phyloP scores from a whole-genome alignment of 2,329 filamentous ascomycete species.

The Stenocarpella maydis region DNA sequence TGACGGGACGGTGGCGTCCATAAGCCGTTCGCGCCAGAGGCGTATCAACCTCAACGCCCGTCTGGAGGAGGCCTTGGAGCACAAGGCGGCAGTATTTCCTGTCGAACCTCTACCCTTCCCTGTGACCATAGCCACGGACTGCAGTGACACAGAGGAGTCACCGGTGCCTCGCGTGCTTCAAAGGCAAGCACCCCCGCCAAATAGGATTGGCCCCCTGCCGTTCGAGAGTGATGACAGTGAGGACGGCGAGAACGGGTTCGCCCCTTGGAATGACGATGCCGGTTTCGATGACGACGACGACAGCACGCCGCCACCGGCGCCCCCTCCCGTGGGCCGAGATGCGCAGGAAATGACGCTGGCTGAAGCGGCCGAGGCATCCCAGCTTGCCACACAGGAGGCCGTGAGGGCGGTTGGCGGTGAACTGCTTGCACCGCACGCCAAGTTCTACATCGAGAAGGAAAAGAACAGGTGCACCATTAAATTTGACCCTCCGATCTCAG shows the following conservation, averaged over 20 bases:
- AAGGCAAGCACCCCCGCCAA: slow-evolving; percentile 50
- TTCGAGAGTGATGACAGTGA: slow-evolving; percentile 60
- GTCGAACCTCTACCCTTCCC: slow-evolving; percentile 30
- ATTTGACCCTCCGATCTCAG: slow-evolving; percentile 84
- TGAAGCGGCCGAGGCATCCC: slow-evolving; percentile 56
- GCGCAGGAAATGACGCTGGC: slow-evolving; percentile 45
- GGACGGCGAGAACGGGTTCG: slow-evolving; percentile 44
- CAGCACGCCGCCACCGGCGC: slow-evolving; percentile 33
- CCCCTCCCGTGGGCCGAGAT: slow-evolving; percentile 40
- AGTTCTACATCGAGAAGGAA: slow-evolving; percentile 83
- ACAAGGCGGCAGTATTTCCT: slow-evolving; percentile 34
- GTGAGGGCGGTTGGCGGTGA: slow-evolving; percentile 65
- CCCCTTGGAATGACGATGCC: slow-evolving; percentile 44
- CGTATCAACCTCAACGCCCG: slow-evolving; percentile 54
- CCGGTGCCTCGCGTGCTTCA: slow-evolving; percentile 33
- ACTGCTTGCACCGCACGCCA: slow-evolving; percentile 76
- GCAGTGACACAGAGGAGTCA: slow-evolving; percentile 64
- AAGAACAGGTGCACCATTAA: slow-evolving; percentile 87
- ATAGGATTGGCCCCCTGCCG: slow-evolving; percentile 62
- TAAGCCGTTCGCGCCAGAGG: slow-evolving; percentile 52
- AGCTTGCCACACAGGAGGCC: slow-evolving; percentile 64
- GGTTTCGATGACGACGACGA: slow-evolving; percentile 40
- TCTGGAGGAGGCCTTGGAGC: slow-evolving; percentile 52
- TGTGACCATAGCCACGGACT: slow-evolving; percentile 54
- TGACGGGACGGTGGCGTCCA: slow-evolving; percentile 58